These are phyloP conservation scores for Secale cereale DNA, from an alignment of 176 grass and related monocot genomes.

Conservation along the genomic window DNA sequence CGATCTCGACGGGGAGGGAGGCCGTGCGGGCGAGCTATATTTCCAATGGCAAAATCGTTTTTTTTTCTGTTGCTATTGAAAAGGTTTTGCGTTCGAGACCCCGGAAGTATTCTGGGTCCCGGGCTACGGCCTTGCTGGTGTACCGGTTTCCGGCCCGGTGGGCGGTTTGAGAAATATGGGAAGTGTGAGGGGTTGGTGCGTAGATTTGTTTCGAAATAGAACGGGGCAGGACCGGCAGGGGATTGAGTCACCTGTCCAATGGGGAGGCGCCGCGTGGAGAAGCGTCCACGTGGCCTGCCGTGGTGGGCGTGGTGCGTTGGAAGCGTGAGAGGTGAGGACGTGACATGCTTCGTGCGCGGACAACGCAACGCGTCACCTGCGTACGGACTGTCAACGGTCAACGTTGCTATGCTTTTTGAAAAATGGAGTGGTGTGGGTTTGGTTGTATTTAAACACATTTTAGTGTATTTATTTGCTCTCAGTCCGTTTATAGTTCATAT, in stretches of 20 bases:
- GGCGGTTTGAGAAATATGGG: neutral
- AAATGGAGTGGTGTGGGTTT: too few relatives aligned
- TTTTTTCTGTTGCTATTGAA: neutral
- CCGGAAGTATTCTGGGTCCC: neutral
- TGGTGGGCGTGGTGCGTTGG: constrained; percentile 60
- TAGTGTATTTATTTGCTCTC: too few relatives aligned
- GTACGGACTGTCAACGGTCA: constrained; percentile 9
- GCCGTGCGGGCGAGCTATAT: constrained; percentile 28
- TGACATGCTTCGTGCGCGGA: neutral
- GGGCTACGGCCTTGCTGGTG: too few relatives aligned
- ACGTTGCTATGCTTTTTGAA: neutral
- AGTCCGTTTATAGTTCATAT: too few relatives aligned
- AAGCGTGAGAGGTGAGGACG: neutral
- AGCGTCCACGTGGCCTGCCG: constrained; percentile 45
- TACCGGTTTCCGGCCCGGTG: neutral
- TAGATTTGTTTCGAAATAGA: neutral
- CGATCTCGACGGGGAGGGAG: constrained; percentile 38
- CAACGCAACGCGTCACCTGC: neutral
- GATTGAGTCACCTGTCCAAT: constrained; percentile 48
- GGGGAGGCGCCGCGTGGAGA: constrained; percentile 20
- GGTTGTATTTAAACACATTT: too few relatives aligned
- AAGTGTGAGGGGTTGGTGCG: neutral
- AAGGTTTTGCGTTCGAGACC: neutral
- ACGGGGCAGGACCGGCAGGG: constrained; percentile 17
- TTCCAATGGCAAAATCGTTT: neutral